Base-by-base conservation (phyloP, 116 monocot genomes). In the Dioscorea cayenensis region DNA sequence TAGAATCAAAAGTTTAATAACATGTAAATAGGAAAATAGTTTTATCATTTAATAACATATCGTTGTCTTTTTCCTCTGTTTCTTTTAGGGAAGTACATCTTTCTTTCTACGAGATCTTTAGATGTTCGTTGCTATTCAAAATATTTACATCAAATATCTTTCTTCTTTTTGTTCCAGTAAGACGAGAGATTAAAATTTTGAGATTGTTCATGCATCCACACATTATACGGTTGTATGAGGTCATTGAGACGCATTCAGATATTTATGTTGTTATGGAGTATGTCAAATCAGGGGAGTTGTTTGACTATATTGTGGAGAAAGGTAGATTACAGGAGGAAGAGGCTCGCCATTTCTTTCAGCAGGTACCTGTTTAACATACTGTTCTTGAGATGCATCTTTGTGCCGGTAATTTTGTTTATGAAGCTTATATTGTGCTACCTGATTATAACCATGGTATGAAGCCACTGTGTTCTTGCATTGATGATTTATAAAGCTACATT, bases 221-320 rank as follows among this genome's bases (percentile, higher is more conserved):
- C 51, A 80, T 85, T 61, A 81, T 85, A 58, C 77, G 81, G 1
- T 75, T 81, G 12, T 81, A 85, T 66, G 84, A 85, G 69, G 81
- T 81, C 65, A 81, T 85, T 64, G 84, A 80, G 72, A 81, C 77
- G 10, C 72, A 67, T 36, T 14, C 71, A 36, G 81, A 78, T 49
- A 81, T 85, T 14, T 81, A 85, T 72, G 74, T 81, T n/a, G 84
- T 85, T 20, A 85, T 85, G 84, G 84, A 85, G 52, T 81, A 75
- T 78, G 80, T 78, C 16, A 75, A 80, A 22, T 78, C 77, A 14
- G 84, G 84, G 8, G 81, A 85, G 23, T 72, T 85, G 37, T 85
- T 81, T 80, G 84, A 85, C 65, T 81, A 85, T 55, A 81, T 85
- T 52, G 81, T 81, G 14, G 75, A 81, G 65, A 80, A 81, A 58